Conservation (phyloP, 768 basidiomycete genomes). For the Lactarius akahatsu region DNA sequence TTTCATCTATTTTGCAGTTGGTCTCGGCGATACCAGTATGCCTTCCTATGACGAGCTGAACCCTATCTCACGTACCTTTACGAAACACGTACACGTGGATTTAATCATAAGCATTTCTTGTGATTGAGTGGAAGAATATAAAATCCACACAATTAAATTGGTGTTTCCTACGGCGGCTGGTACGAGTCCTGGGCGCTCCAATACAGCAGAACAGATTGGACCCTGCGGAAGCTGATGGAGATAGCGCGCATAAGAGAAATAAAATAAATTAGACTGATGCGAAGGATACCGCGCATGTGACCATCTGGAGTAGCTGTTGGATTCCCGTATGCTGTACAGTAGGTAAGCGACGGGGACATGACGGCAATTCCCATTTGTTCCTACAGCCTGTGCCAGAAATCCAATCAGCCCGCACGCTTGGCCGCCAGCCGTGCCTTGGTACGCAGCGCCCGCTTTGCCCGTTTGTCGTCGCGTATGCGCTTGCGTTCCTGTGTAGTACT, state of each 20-base stretch:
- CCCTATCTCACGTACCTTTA: background rate
- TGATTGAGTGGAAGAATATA: constrained; percentile 1
- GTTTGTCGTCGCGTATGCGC: constrained; percentile 43
- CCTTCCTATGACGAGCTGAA: background rate
- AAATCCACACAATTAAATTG: background rate
- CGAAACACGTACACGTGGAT: constrained; percentile 1
- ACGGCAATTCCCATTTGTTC: background rate
- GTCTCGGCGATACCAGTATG: background rate
- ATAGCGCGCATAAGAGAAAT: constrained; percentile 4
- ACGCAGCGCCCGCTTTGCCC: constrained; percentile 41
- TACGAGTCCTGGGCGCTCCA: background rate
- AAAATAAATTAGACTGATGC: background rate
- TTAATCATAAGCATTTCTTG: background rate
- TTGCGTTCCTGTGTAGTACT: constrained; percentile 76
- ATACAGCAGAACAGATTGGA: background rate
- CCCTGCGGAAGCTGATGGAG: constrained; percentile 6
- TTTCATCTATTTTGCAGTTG: background rate
- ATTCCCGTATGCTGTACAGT: background rate
- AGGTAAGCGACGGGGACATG: background rate
- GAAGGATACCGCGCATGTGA: constrained; percentile 6
- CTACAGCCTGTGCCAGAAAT: background rate
- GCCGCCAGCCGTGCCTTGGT: constrained; percentile 33
- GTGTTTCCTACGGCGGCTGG: background rate
- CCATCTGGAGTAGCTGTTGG: constrained; percentile 10
- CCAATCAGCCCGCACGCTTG: constrained; percentile 11